Percentiles rank a stretch among this genome's conserved stretches.
Evolutionary conservation across 768 basidiomycete genomes (phyloP).

Genomic region (Mycena amicta): DNA sequence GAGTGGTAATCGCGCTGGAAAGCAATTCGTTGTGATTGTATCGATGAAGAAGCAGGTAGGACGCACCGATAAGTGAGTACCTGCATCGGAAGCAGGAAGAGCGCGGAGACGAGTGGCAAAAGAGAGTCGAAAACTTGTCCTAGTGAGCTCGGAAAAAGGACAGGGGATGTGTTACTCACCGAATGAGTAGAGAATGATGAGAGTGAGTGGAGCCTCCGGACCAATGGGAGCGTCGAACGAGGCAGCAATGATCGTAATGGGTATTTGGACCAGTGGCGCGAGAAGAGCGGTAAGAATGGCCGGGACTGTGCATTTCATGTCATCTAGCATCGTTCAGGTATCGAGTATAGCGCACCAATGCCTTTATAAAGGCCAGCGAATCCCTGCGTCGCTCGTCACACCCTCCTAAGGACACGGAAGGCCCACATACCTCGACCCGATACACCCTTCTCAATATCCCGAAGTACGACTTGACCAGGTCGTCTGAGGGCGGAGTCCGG

Average conservation of each 20-base stretch:
- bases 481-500: background rate
- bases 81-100: constrained; percentile 5
- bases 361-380: constrained; percentile 8
- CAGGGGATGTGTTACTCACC: background rate
- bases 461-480: background rate
- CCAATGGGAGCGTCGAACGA: background rate
- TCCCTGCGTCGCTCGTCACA: background rate
- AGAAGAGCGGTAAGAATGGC: background rate
- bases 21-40: background rate
- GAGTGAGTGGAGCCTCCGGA: background rate
- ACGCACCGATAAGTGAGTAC: constrained; percentile 3
- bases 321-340: too few relatives aligned
- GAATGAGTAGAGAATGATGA: background rate
- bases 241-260: background rate
- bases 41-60: background rate
- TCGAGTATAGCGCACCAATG: background rate
- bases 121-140: background rate
- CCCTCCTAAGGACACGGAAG: too few relatives aligned
- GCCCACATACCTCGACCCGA: background rate
- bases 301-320: too few relatives aligned
- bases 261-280: background rate
- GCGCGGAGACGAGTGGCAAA: background rate
- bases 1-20: constrained; percentile 4
- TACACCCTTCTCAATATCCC: constrained; percentile 1
- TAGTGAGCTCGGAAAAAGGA: too few relatives aligned